Evolutionary conservation across 169 alveolate species (phyloP), one percentile per base, ranked within the genome.

Genomic region (Plasmodium chabaudi): DNA sequence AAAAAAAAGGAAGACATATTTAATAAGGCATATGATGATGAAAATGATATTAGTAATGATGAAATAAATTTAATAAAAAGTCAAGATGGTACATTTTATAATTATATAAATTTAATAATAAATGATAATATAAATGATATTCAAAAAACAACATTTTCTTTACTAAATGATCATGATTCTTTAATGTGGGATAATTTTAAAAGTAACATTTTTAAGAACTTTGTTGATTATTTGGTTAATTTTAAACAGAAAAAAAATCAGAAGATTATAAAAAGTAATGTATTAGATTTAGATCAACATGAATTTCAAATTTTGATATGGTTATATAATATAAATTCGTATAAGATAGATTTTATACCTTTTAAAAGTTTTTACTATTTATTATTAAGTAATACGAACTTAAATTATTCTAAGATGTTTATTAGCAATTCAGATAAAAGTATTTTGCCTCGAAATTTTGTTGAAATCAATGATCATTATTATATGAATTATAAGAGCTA

Each of bases 241-340:
- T 69, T 39, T 60, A 68, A 86, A 9, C 86, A 70, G 27, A 86
- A 86, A 60, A 60, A 68, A 60, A 65, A 68, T 86, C 86, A 70
- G 27, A 86, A 86, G 44, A n/a, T 59, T 9, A 72, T 65, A 21
- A 60, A 86, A 44, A 59, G 75, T 34, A 86, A 86, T 57, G 87
- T 70, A 34, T 25, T 86, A 56, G 87, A 68, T 70, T 27, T 86
- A 53, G 91, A 86, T 69, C 86, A 69, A 46, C 91, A 86, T 68
- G 91, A 86, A 34, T 86, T 86, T 59, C 91, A 86, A 65, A 86
- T 86, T 23, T 86, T 86, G 60, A 86, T 70, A n/a, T 86, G 91
- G 91, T 51, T 86, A 21, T 86, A 86, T 55, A 86, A 68, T 53
- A 74, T 70, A 27, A 86, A 86, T 53, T 59, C 86, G 4, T 69